Percentiles rank a stretch among this genome's conserved stretches.
phyloP scores from a whole-genome alignment of 164 flowering plant species.

The Nymphaea colorata region DNA sequence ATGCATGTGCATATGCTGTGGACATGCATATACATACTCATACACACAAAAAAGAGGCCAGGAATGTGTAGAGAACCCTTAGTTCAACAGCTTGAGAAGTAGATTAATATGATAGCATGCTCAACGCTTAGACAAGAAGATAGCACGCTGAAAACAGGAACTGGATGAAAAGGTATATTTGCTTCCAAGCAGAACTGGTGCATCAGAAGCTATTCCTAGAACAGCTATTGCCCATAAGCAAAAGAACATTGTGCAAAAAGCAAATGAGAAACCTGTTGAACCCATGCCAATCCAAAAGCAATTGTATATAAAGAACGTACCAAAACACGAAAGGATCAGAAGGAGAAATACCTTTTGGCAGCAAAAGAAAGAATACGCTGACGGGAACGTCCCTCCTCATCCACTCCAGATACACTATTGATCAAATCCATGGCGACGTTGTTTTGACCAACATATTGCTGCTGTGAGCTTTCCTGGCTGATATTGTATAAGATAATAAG shows the following conservation, averaged over 20 bases:
- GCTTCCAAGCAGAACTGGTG: too few species aligned
- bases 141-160: too few species aligned
- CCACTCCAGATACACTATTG: constrained; percentile 74
- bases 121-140: too few species aligned
- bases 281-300: background rate
- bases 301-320: too few species aligned
- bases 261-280: background rate
- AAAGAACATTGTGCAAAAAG: background rate
- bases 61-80: background rate
- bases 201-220: too few species aligned
- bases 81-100: background rate
- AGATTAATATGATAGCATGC: background rate
- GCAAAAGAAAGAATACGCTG: constrained; percentile 94
- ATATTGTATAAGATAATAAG: constrained; percentile 1
- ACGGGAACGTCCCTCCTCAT: constrained; percentile 94
- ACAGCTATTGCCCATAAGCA: background rate
- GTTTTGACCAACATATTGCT: constrained; percentile 36
- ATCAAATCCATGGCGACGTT: constrained; percentile 81
- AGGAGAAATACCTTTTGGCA: constrained; percentile 53
- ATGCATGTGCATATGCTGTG: too few species aligned
- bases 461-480: constrained; percentile 47
- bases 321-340: background rate
- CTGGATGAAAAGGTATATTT: too few species aligned
- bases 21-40: too few species aligned
- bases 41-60: too few species aligned